These are phyloP conservation scores for Umbellularia californica DNA, from an alignment of 164 flowering plant genomes.

Conservation along the genomic window DNA sequence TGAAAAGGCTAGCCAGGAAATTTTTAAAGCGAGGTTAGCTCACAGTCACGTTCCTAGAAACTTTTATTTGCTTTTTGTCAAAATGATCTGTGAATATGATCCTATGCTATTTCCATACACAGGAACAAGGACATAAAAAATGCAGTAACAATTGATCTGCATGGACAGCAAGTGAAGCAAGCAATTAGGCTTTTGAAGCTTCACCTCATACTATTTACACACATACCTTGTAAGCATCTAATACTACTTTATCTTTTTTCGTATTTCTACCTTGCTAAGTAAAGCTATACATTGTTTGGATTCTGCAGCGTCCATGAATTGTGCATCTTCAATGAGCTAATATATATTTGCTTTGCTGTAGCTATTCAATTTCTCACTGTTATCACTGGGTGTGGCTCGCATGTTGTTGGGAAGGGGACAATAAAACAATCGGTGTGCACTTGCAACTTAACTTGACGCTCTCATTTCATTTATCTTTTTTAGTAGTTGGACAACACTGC, in stretches of 20 bases:
- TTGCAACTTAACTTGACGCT: background rate
- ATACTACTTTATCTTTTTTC: background rate
- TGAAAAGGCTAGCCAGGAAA: slow-evolving; percentile 79
- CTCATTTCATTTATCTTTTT: background rate
- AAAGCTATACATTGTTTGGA: background rate
- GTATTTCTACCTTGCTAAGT: background rate
- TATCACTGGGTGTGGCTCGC: slow-evolving; percentile 85
- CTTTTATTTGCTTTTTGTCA: background rate
- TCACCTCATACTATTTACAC: slow-evolving; percentile 60
- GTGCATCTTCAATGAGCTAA: background rate
- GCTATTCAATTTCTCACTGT: slow-evolving; percentile 74
- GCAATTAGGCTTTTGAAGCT: slow-evolving; percentile 74
- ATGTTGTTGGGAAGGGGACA: slow-evolving; percentile 68
- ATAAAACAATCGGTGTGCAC: slow-evolving; percentile 71
- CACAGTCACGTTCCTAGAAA: background rate
- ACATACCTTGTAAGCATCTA: slow-evolving; percentile 60
- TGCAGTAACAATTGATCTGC: slow-evolving; percentile 85
- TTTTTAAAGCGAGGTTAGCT: slow-evolving; percentile 70
- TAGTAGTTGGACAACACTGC: background rate
- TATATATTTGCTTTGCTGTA: slow-evolving; percentile 18
- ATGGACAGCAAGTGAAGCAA: slow-evolving; percentile 91
- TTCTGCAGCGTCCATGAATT: background rate
- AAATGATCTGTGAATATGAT: background rate
- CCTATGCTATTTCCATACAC: slow-evolving; percentile 18
- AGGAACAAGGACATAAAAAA: slow-evolving; percentile 78